Base-by-base conservation (phyloP, 495 filamentous ascomycete species). In the Penicilliopsis zonata region DNA sequence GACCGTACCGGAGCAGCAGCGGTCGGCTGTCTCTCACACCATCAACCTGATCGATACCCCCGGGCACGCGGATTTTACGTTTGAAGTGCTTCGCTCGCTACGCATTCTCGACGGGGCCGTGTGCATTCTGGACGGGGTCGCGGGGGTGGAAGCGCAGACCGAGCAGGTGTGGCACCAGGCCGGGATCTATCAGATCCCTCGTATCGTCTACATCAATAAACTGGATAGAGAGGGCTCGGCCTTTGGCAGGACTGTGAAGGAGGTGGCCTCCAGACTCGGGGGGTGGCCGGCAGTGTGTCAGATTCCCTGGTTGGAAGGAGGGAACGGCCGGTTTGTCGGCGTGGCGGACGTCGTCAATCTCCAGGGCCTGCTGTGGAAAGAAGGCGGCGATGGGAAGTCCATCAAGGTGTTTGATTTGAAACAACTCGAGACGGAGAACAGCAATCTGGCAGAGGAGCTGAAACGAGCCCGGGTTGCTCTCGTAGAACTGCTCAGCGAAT, bases 41-140 rank as follows among this genome's bases (percentile, higher is more conserved):
- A 78, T 99, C 48, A 96, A 96, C 55, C 63, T 99, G 2, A 96
- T 99, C 28, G 92, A 99, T 53, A 99, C 92, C 0, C 92, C 92
- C 0, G 92, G 92, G 2, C 92, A 99, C 44, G 88, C 92, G 15
- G 92, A 99, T 52, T 99, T 99, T 50, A 93, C 90, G 2, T 96
- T 96, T 42, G 92, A 99, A 53, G 92, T 99, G 10, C 70, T 95
- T 40, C 77, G 92, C 10, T 95, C 88, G 12, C 57, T 96, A 28
- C 84, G 87, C 18, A 82, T 96, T 20, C 73, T 99, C 0, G 92
- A 99, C 51, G 90, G 90, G 6, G 87, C 87, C 1, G 79, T 99
- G 18, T 95, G 87, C 44, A 93, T 99, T 41, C 70, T 99, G 13
- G 92, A 99, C 41, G 86, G 85, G 5, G 92, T 99, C 25, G 88